phyloP scores from a whole-genome alignment of 148 eudicot genomes.

The Rhododendron williamsianum region DNA sequence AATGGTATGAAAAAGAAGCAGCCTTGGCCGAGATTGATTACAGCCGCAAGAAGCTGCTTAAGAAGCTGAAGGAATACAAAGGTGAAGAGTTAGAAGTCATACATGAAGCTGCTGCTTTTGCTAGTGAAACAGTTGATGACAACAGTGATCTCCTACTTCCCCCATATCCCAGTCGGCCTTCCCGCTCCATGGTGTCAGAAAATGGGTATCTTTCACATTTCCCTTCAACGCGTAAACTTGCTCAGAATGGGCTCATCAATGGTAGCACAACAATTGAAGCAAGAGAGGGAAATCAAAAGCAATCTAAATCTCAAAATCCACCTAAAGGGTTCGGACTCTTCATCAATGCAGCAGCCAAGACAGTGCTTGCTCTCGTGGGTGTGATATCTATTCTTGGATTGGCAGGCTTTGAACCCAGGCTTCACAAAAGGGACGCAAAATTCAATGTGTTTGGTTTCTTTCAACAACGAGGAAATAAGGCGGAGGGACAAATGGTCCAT shows the following conservation, averaged over 20 bases:
- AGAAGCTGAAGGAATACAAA: conserved; percentile 67
- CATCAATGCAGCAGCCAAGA: conserved; percentile 53
- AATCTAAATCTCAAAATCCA: conserved; percentile 23
- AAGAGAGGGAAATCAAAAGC: conserved; percentile 22
- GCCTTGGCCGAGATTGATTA: conserved; percentile 68
- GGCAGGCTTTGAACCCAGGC: conserved; percentile 77
- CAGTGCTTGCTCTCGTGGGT: conserved; percentile 64
- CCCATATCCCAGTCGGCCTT: conserved; percentile 57
- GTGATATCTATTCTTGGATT: conserved; percentile 62
- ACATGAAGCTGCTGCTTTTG: conserved; percentile 73
- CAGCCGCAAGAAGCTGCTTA: conserved; percentile 68
- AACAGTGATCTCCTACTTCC: conserved; percentile 69
- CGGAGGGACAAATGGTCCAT: conserved; percentile 18
- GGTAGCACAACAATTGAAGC: conserved; percentile 6
- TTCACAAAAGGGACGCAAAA: conserved; percentile 40
- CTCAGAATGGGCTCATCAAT: conserved; percentile 43
- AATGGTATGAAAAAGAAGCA: conserved; percentile 80
- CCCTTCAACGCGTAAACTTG: conserved; percentile 29
- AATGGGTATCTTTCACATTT: conserved; percentile 31
- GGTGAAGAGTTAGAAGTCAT: conserved; percentile 78
- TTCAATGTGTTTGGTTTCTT: conserved; percentile 34
- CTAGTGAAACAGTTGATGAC: conserved; percentile 65
- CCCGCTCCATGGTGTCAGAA: conserved; percentile 38
- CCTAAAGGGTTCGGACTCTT: conserved; percentile 48
- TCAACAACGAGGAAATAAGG: conserved; percentile 23